Base-by-base conservation (phyloP, 768 basidiomycete species). In the Leccinum ochraceum region DNA sequence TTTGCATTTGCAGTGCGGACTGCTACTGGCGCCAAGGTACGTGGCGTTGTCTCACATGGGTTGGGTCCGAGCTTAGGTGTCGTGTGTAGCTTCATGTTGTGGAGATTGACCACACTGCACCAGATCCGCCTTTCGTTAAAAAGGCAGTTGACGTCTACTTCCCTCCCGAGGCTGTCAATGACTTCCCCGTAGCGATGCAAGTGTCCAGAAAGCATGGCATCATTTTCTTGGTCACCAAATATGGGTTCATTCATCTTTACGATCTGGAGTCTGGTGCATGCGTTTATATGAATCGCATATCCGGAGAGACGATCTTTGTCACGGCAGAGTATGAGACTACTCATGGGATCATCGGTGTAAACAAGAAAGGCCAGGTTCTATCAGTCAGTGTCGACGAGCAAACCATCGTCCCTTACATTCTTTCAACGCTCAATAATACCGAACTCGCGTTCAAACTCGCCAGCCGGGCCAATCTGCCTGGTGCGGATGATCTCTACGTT, bases 281-380 rank as follows among this genome's bases (percentile, higher is more conserved):
- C 78, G 87, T 99, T 61, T 99, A 98, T 81, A 99, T 99, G 97
- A 99, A 99, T 83, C 91, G 97, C 65, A 99, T 99, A 74, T 95
- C 93, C 48, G 96, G 97, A 36, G 97, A 99, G 80, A 98, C 97
- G 36, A 98, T 99, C 73, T 99, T 99, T 73, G 95, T 97, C 50
- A 98, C 97, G 13, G 93, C 96, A 36, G 95, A 98, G 70, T 94
- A 98, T 70, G 95, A 98, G 74, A 85, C 88, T 17, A 87, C 89
- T 3, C 86, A 94, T 71, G 97, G 97, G 79, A 97, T 99, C 75
- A 94, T 99, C 64, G 96, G 96, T 66, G 95, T 99, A 71, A 99
- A 99, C 85, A 93, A 96, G 84, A 98, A 98, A 78, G 97, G 97
- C 34, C 97, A 99, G 76, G 94, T 98, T 17, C 83, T 99, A 58